Conservation (phyloP, 2,329 filamentous ascomycete genomes). For the Cadophora luteo-olivacea region DNA sequence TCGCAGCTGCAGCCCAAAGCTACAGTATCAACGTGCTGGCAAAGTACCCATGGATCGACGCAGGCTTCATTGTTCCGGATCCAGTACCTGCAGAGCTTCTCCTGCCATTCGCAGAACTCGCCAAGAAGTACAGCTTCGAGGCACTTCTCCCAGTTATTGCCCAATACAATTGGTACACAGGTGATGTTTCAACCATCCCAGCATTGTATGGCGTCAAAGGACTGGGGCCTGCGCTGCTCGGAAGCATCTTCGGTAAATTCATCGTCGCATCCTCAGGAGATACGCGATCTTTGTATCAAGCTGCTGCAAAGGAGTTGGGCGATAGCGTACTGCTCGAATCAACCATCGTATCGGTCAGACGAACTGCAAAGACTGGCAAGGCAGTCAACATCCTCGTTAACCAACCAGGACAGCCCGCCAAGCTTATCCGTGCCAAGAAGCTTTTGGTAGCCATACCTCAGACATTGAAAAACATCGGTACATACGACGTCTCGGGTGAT, state of each 20-base stretch:
- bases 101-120: slow-evolving; percentile 37
- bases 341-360: slow-evolving; percentile 31
- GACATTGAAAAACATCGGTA: slow-evolving; percentile 47
- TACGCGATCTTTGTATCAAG: slow-evolving; percentile 33
- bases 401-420: slow-evolving; percentile 42
- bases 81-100: slow-evolving; percentile 37
- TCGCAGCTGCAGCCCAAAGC: slow-evolving; percentile 3
- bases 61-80: slow-evolving; percentile 50
- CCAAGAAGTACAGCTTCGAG: slow-evolving; percentile 46
- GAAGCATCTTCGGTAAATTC: slow-evolving; percentile 22
- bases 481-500: slow-evolving; percentile 35
- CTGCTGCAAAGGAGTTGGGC: slow-evolving; percentile 17
- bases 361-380: slow-evolving; percentile 15
- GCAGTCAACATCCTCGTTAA: slow-evolving; percentile 41
- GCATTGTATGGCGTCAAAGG: slow-evolving; percentile 52
- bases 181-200: slow-evolving; percentile 48
- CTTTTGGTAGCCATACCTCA: slow-evolving; percentile 53
- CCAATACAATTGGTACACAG: slow-evolving; percentile 53
- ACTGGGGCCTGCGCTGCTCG: slow-evolving; percentile 40
- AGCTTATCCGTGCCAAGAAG: slow-evolving; percentile 48
- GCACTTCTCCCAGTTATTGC: slow-evolving; percentile 50
- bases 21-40: slow-evolving; percentile 26
- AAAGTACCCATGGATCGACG: slow-evolving; percentile 45
- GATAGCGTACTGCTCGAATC: slow-evolving; percentile 32
- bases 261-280: slow-evolving; percentile 24